These are phyloP conservation scores for Tolypocladium tropicale DNA, from an alignment of 2,329 filamentous ascomycete genomes.

Conservation along the genomic window DNA sequence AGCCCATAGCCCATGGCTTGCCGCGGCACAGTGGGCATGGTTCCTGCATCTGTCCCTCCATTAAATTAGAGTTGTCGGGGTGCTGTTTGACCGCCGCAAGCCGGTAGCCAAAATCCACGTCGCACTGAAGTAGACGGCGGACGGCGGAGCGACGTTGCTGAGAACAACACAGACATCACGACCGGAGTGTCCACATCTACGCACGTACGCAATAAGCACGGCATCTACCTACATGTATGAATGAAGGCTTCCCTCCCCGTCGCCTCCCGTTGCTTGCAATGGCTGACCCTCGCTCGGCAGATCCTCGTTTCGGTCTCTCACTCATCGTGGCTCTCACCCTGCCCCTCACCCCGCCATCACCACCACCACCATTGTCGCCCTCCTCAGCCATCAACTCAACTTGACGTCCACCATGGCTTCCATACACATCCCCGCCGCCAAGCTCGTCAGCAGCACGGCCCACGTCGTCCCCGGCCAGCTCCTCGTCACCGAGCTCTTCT, in stretches of 20 bases:
- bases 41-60: not conserved
- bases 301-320: not conserved
- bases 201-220: not conserved
- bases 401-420: constrained; percentile 1
- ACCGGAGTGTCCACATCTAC: too few species aligned
- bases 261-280: not conserved
- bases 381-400: not conserved
- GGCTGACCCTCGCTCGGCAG: constrained; percentile 1
- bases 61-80: too few species aligned
- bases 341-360: constrained; percentile 5
- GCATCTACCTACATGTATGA: too few species aligned
- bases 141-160: not conserved
- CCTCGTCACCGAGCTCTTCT: constrained; percentile 71
- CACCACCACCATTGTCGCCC: constrained; percentile 5
- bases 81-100: not conserved
- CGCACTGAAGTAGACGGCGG: not conserved
- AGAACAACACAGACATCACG: not conserved
- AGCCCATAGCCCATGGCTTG: not conserved
- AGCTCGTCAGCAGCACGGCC: constrained; percentile 29
- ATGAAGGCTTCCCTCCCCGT: not conserved
- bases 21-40: not conserved
- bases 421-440: constrained; percentile 23
- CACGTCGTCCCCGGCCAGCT: constrained; percentile 52
- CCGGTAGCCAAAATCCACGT: not conserved
- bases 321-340: constrained; percentile 3